These are phyloP conservation scores for Bertia moriformis DNA, from an alignment of 2,329 filamentous ascomycete species.

Conservation along the genomic window DNA sequence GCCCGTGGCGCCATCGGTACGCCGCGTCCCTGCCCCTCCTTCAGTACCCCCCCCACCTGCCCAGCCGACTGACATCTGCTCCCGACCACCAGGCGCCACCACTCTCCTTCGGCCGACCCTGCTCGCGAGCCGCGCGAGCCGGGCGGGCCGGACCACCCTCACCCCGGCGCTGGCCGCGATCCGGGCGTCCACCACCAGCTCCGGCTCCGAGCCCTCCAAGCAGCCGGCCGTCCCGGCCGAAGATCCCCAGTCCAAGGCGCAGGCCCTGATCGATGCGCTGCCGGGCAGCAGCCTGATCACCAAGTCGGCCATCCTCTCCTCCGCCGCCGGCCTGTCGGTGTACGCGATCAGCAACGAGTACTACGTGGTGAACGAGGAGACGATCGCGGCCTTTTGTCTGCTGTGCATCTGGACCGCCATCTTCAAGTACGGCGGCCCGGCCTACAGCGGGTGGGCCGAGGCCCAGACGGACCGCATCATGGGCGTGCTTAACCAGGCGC, in stretches of 20 bases:
- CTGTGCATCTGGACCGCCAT: conserved; percentile 83
- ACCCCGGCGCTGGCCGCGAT: too few species aligned
- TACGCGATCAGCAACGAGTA: conserved; percentile 99
- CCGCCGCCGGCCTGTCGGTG: conserved; percentile 74
- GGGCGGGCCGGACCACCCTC: too few species aligned
- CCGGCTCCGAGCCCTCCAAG: too few species aligned
- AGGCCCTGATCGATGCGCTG: conserved; percentile 83
- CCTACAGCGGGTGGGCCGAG: conserved; percentile 86
- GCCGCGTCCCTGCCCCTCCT: conserved; percentile 20
- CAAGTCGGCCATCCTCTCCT: conserved; percentile 94
- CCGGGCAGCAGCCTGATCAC: conserved; percentile 84
- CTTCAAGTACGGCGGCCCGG: conserved; percentile 83
- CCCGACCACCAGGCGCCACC: background rate
- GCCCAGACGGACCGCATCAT: conserved; percentile 82
- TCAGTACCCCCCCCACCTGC: conserved; percentile 7
- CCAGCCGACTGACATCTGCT: conserved; percentile 4
- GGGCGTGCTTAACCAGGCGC: conserved; percentile 84
- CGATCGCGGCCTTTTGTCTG: conserved; percentile 82
- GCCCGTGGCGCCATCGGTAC: conserved; percentile 88
- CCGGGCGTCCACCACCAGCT: too few species aligned
- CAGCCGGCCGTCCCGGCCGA: conserved; percentile 68
- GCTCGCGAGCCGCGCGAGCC: conserved; percentile 56
- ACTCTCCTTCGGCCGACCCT: conserved; percentile 58
- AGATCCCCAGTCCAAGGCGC: conserved; percentile 91
- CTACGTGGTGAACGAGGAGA: conserved; percentile 98